A percentile compares a stretch with the other conserved stretches of the same genome.
These are phyloP conservation scores for Trifolium repens DNA, from an alignment of 306 rosid genomes.

Conservation along the genomic window DNA sequence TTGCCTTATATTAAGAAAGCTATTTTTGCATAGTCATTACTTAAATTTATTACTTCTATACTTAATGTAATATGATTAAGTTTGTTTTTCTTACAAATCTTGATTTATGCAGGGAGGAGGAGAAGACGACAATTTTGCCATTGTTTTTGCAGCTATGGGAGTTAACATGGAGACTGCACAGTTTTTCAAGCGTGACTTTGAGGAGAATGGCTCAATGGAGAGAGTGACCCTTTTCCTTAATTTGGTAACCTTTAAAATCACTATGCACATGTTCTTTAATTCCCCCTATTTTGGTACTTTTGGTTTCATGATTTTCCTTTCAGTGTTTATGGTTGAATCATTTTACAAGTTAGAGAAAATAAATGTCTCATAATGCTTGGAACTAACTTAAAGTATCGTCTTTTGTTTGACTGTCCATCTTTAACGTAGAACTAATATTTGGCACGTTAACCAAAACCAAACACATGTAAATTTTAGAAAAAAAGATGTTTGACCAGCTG, in stretches of 20 bases:
- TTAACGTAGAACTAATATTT: constrained; percentile 1
- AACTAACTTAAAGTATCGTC: neutral
- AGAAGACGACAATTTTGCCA: constrained; percentile 96
- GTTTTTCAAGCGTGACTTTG: constrained; percentile 98
- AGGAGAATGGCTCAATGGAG: constrained; percentile 99
- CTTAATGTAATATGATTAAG: constrained; percentile 1
- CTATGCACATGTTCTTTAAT: constrained; percentile 7
- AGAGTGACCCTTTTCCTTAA: constrained; percentile 99
- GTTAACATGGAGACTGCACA: constrained; percentile 99
- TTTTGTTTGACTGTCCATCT: constrained; percentile 14
- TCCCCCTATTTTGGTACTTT: neutral
- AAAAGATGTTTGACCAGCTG: neutral
- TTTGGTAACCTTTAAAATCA: constrained; percentile 62
- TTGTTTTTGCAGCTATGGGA: constrained; percentile 99
- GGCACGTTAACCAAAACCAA: neutral
- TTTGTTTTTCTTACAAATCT: constrained; percentile 30
- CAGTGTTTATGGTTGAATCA: neutral
- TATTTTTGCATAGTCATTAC: constrained; percentile 19
- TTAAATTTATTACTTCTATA: constrained; percentile 13
- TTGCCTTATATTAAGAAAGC: constrained; percentile 21
- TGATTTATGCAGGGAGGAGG: constrained; percentile 61
- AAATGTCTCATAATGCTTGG: constrained; percentile 8
- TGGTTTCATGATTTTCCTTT: constrained; percentile 17
- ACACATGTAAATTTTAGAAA: neutral
- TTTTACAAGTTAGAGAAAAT: constrained; percentile 16